Base-by-base conservation (phyloP, 306 rosid genomes). In the Prunus davidiana region DNA sequence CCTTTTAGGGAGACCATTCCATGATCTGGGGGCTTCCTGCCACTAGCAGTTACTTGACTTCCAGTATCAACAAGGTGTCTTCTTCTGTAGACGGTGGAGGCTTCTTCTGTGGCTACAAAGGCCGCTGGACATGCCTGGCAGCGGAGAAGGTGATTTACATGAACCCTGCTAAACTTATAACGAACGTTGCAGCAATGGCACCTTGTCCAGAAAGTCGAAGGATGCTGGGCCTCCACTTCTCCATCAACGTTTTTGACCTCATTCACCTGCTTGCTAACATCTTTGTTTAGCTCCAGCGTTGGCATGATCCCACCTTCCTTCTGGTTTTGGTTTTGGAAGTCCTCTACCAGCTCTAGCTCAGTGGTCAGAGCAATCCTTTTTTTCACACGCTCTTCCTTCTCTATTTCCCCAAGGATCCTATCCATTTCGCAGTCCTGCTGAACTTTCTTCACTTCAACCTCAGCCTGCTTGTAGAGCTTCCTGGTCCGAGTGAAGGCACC, bases 81-180 rank as follows among this genome's bases (percentile, higher is more conserved):
- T 32, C 38, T 32, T 5, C 6, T 32, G 38, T 32, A 32, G 91
- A 91, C 62, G 97, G 98, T 20, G 93, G 96, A 71, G 89, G 86
- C 89, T 86, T 88, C 98, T 68, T 76, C 38, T 32, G 38, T 34
- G 25, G 98, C 98, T 79, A 82, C 74, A 85, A 94, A 94, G 68
- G 94, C 93, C 84, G 87, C 90, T 27, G 81, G 84, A 80, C 98
- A 91, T 93, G 87, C 22, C 38, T 91, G 97, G 76, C 96, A 93
- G 67, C 84, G 79, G 62, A 93, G 93, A 34, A 88, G 88, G 78
- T 85, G 91, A 85, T 91, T 88, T 76, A 91, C 83, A 83, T 93
- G 90, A 77, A 86, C 49, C 82, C 97, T 87, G 67, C 87, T 88
- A 76, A 88, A 91, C 85, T 91, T 91, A 71, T 83, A 91, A 80